phyloP scores from a whole-genome alignment of 805 yeast species.

The Wickerhamiella brachini region DNA sequence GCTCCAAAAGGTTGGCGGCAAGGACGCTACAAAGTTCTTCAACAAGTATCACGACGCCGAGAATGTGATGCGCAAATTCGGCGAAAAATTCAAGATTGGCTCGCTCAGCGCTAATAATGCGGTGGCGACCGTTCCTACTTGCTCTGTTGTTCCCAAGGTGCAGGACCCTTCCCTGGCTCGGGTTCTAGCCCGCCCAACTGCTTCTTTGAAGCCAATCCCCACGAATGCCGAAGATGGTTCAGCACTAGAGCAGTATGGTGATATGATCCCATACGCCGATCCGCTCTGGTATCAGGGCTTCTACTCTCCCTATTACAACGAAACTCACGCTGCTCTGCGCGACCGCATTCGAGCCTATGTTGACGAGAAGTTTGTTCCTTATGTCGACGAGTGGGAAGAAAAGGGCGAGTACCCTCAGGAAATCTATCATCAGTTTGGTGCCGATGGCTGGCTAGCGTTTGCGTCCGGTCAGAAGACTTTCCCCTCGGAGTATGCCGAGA shows the following conservation, averaged over 20 bases:
- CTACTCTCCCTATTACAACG: slow-evolving; percentile 27
- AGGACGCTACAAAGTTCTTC: slow-evolving; percentile 59
- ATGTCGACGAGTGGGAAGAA: slow-evolving; percentile 32
- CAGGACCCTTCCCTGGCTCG: slow-evolving; percentile 1
- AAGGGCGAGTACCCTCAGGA: slow-evolving; percentile 23
- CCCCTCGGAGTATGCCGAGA: slow-evolving; percentile 24
- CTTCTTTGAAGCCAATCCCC: background rate
- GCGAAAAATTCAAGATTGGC: slow-evolving; percentile 24
- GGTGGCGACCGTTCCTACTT: background rate
- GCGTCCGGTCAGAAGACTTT: slow-evolving; percentile 22
- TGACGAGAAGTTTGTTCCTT: slow-evolving; percentile 26
- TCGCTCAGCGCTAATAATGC: slow-evolving; percentile 11
- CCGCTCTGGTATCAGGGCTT: slow-evolving; percentile 34
- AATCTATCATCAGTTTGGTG: slow-evolving; percentile 25
- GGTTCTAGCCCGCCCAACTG: background rate
- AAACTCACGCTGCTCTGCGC: slow-evolving; percentile 27
- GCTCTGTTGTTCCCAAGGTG: background rate
- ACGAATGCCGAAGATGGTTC: background rate
- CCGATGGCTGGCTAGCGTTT: slow-evolving; percentile 27
- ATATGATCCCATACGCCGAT: slow-evolving; percentile 29
- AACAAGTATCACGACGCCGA: slow-evolving; percentile 32
- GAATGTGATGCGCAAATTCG: slow-evolving; percentile 24
- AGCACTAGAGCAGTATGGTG: slow-evolving; percentile 15
- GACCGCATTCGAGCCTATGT: slow-evolving; percentile 29
- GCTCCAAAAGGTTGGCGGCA: slow-evolving; percentile 66